Evolutionary conservation across 495 filamentous ascomycete genomes (phyloP), one percentile per base, ranked within the genome.

Genomic region (Tetracladium marchalianum): DNA sequence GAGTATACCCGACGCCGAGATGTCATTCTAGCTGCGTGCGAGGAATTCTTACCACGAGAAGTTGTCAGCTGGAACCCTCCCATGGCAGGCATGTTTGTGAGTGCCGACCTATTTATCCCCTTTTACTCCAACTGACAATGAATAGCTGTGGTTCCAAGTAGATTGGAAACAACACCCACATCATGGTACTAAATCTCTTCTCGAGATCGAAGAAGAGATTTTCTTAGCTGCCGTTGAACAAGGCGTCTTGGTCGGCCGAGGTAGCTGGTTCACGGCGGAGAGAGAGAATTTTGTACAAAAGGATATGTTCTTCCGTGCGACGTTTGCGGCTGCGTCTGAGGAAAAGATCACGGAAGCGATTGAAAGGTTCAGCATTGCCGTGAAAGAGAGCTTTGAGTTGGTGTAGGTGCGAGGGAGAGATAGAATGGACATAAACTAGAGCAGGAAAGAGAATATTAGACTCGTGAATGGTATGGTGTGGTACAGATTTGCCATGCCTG

Each of bases 1-100:
- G 75, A 87, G 60, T 98, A 98, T 57, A 92, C 90, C 13, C 62
- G 67, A 49, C 75, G 90, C 35, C 66, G 92, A 32, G 75, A 96
- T 54, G 70, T 76, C 11, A 71, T 98, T 41, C 68, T 94, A n/a
- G 71, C 73, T 24, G 87, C 92, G 0, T 95, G 88, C 53, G 88
- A 95, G 66, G 73, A 74, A 54, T 75, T 81, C 47, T 63, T 98
- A 27, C 92, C 92, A 0, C 61, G 60, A 18, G 81, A 86, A 39
- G 67, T 98, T 36, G 84, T 85, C 11, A 83, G 77, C 64, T 98
- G 92, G 93, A 73, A 64, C 32, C 68, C 84, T 6, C 90, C 92
- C 2, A 71, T 73, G 32, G 90, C 92, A n/a, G 92, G 92, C 58
- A 98, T 98, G 92, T 98, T 98, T 73, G 84, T 87, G 65, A 72